These are phyloP conservation scores for Smithsoniella earleae DNA, from an alignment of 163 green algal species.

Conservation along the genomic window DNA sequence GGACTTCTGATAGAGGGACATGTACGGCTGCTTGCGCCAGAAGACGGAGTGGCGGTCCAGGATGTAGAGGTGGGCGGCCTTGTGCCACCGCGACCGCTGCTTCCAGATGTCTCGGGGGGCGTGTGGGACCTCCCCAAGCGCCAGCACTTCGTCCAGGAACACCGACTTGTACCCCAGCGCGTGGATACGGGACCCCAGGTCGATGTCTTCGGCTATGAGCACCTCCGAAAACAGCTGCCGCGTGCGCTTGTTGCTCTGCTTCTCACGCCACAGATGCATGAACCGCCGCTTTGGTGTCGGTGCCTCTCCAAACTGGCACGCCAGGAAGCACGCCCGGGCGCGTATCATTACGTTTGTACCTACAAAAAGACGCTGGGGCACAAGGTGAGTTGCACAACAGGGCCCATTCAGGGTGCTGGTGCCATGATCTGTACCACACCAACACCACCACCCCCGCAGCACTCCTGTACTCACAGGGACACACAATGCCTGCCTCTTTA, in stretches of 20 bases:
- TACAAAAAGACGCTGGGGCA: no score
- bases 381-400: no score
- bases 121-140: slow-evolving; percentile 20
- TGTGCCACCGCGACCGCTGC: slow-evolving; percentile 10
- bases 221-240: slow-evolving; percentile 29
- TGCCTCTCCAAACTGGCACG: slow-evolving; percentile 3
- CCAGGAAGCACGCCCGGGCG: slow-evolving; percentile 4
- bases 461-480: no score
- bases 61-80: slow-evolving; percentile 24
- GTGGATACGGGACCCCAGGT: slow-evolving; percentile 27
- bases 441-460: no score
- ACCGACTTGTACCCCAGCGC: slow-evolving; percentile 26
- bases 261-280: not conserved
- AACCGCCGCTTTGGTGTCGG: not conserved
- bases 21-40: slow-evolving; percentile 23
- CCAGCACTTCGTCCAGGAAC: slow-evolving; percentile 25
- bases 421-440: no score
- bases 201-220: slow-evolving; percentile 25
- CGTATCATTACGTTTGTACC: slow-evolving; percentile 27
- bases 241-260: not conserved
- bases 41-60: slow-evolving; percentile 26
- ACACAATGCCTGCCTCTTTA: no score
- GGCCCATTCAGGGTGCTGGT: no score
- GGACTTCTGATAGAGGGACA: slow-evolving; percentile 19
- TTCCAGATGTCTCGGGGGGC: slow-evolving; percentile 24